Conservation (phyloP, 352 stramenopile species). For the Globisporangium barbulae region DNA sequence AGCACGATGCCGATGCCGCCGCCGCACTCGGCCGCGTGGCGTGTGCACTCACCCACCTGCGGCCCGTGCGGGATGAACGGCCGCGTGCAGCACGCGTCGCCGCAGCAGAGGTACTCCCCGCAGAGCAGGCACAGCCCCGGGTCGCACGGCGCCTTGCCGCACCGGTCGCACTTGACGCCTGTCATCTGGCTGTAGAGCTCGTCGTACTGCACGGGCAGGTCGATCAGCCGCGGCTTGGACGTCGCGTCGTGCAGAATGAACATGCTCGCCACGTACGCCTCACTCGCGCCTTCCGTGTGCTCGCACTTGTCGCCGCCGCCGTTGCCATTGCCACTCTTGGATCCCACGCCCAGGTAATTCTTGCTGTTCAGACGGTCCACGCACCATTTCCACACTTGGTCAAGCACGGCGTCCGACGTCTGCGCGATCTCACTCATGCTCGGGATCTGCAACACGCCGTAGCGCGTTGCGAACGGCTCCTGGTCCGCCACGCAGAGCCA, state of each 20-base stretch:
- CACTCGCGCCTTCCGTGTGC: conserved; percentile 80
- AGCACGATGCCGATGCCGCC: conserved; percentile 83
- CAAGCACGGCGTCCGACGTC: conserved; percentile 53
- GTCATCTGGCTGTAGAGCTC: conserved; percentile 79
- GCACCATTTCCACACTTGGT: conserved; percentile 84
- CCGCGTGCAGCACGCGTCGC: conserved; percentile 79
- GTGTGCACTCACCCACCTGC: conserved; percentile 80
- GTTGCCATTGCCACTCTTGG: conserved; percentile 25
- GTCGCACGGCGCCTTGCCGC: conserved; percentile 62
- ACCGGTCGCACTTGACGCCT: conserved; percentile 65
- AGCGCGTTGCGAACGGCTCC: conserved; percentile 16
- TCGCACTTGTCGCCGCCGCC: conserved; percentile 69
- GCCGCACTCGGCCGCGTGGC: conserved; percentile 80
- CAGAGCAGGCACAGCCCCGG: conserved; percentile 82
- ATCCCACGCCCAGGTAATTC: conserved; percentile 52
- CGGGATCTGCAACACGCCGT: conserved; percentile 35
- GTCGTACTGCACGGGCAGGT: conserved; percentile 83
- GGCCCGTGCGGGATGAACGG: conserved; percentile 73
- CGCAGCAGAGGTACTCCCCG: conserved; percentile 80
- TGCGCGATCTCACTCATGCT: conserved; percentile 50
- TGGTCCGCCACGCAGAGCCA: conserved; percentile 63
- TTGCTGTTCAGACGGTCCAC: conserved; percentile 83
- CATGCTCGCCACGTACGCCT: conserved; percentile 87
- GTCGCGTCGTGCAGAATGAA: conserved; percentile 77
- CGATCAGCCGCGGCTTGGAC: conserved; percentile 61